Conservation (phyloP, 441 rosid species). For the Populus tomentosa region DNA sequence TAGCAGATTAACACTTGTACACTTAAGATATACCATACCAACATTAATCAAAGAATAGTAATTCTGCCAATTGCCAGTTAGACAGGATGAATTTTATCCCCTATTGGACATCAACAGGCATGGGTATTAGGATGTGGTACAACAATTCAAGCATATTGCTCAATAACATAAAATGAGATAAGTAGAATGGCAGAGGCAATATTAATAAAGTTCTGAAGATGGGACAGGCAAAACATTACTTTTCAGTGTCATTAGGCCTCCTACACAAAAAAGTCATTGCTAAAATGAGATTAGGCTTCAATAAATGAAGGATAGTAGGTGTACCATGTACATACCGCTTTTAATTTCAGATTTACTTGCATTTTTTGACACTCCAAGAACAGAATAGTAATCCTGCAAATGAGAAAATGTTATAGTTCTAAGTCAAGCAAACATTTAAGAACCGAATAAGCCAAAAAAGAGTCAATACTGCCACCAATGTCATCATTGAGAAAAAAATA, state of each 20-base stretch:
- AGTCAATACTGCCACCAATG: no score
- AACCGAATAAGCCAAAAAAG: no score
- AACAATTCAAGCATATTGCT: background rate
- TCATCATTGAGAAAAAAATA: no score
- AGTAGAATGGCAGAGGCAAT: background rate
- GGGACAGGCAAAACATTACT: background rate
- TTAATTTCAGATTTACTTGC: constrained; percentile 94
- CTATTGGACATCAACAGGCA: no score
- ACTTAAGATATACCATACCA: background rate
- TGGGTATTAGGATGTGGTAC: background rate
- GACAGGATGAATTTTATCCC: background rate
- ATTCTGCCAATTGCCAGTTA: no score
- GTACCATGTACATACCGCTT: constrained; percentile 37
- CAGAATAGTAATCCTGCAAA: constrained; percentile 60
- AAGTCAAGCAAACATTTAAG: no score
- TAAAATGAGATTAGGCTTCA: background rate
- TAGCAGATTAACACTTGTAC: background rate
- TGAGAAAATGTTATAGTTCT: no score
- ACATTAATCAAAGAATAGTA: background rate
- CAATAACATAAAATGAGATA: background rate
- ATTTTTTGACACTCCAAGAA: constrained; percentile 86
- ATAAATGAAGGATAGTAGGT: constrained; percentile 12
- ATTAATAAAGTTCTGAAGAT: background rate
- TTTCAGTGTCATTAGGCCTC: background rate
- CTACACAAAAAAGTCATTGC: background rate